Evolutionary conservation across 73 alveolate genomes (phyloP).

Genomic region (Tetrahymena elliotti): DNA sequence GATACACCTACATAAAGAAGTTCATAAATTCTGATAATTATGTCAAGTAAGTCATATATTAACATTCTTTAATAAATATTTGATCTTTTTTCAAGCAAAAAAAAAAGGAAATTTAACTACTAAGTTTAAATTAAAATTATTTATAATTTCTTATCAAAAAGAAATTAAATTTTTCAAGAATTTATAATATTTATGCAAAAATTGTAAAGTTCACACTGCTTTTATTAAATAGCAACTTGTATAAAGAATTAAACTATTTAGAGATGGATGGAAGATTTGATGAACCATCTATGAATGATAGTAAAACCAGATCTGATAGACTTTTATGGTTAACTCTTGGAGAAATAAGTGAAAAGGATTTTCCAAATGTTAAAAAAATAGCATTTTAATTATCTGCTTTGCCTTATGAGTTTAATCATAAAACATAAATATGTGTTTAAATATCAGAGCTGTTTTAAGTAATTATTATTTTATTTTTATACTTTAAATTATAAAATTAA

Average conservation of each 20-base stretch:
- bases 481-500: background rate
- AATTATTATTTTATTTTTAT: background rate
- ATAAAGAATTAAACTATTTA: slow-evolving; percentile 20
- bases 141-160: too few relatives aligned
- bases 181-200: too few relatives aligned
- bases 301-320: slow-evolving; percentile 8
- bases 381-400: slow-evolving; percentile 14
- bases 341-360: slow-evolving; percentile 16
- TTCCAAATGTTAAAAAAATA: slow-evolving; percentile 2
- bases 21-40: background rate
- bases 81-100: too few relatives aligned
- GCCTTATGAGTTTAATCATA: slow-evolving; percentile 34
- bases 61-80: too few relatives aligned
- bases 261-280: slow-evolving; percentile 41
- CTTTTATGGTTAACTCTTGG: slow-evolving; percentile 22
- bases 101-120: too few relatives aligned
- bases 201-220: too few relatives aligned
- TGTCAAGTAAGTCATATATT: slow-evolving; percentile 1
- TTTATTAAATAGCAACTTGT: background rate
- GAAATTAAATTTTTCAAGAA: too few relatives aligned
- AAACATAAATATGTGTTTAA: slow-evolving; percentile 19
- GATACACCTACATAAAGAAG: slow-evolving; percentile 4
- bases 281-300: slow-evolving; percentile 2
- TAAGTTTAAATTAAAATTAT: too few relatives aligned
- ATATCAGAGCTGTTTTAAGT: slow-evolving; percentile 20